Conservation (phyloP, 805 yeast species). For the Barnettozyma botsteinii region DNA sequence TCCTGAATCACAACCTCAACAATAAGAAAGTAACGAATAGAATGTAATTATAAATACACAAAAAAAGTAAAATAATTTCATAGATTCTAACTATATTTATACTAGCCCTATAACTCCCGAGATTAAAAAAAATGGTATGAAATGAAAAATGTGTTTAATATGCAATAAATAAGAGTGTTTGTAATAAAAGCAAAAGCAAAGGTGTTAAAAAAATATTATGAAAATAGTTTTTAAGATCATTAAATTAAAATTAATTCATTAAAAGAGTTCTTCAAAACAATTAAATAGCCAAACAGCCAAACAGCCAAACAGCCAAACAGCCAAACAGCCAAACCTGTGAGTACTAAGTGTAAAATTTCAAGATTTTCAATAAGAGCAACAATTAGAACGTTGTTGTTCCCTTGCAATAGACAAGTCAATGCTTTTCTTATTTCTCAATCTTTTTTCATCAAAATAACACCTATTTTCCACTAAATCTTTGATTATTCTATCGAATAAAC, state of each 20-base stretch:
- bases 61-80: neutral
- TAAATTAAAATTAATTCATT: no score
- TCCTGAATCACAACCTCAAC: no score
- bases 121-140: neutral
- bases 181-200: no score
- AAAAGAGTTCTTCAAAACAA: neutral
- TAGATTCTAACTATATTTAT: neutral
- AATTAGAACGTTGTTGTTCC: slow-evolving; percentile 18
- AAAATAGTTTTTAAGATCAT: no score
- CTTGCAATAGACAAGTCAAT: slow-evolving; percentile 25
- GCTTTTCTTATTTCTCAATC: slow-evolving; percentile 23
- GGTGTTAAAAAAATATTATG: no score
- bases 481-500: slow-evolving; percentile 33
- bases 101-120: neutral
- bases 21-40: neutral
- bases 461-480: slow-evolving; percentile 36
- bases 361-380: slow-evolving; percentile 18
- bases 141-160: neutral
- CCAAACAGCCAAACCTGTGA: neutral
- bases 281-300: neutral
- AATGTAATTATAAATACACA: no score
- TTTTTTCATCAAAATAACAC: slow-evolving; percentile 31
- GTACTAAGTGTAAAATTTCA: no score
- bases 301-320: neutral
- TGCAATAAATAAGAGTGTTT: no score